A percentile compares a stretch with the other conserved stretches of the same genome.
These are phyloP conservation scores for Podaxis sp. DNA, from an alignment of 768 basidiomycete species.

Conservation along the genomic window DNA sequence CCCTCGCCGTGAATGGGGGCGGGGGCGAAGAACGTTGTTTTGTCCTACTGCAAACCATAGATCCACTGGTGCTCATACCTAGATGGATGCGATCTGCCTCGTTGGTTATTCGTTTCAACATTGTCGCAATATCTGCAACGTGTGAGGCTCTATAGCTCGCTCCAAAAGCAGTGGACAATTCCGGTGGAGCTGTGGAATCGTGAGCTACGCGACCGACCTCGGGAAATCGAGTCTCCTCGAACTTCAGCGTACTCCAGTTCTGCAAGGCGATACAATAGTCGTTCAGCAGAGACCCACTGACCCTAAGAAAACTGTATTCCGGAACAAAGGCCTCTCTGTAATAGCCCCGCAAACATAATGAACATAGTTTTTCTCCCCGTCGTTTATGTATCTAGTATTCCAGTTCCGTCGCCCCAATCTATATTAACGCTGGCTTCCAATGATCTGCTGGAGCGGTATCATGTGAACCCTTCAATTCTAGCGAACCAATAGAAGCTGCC, in stretches of 20 bases:
- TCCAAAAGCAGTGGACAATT: not conserved
- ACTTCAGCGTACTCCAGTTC: not conserved
- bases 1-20: not conserved
- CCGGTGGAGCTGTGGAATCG: constrained; percentile 8
- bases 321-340: too few species aligned
- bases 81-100: not conserved
- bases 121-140: not conserved
- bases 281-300: too few species aligned
- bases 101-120: constrained; percentile 1
- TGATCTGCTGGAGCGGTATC: not conserved
- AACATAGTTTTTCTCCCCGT: not conserved
- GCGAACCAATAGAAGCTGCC: not conserved
- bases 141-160: not conserved
- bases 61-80: not conserved
- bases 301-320: too few species aligned
- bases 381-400: not conserved
- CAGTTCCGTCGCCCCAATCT: not conserved
- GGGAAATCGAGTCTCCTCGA: not conserved
- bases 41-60: constrained; percentile 6
- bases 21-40: constrained; percentile 8
- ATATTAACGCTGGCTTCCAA: not conserved
- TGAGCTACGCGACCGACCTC: not conserved
- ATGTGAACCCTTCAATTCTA: not conserved
- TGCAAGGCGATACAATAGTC: not conserved
- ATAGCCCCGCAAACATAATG: not conserved